Base-by-base conservation (phyloP, 768 basidiomycete genomes). In the Pisolithus tinctorius region DNA sequence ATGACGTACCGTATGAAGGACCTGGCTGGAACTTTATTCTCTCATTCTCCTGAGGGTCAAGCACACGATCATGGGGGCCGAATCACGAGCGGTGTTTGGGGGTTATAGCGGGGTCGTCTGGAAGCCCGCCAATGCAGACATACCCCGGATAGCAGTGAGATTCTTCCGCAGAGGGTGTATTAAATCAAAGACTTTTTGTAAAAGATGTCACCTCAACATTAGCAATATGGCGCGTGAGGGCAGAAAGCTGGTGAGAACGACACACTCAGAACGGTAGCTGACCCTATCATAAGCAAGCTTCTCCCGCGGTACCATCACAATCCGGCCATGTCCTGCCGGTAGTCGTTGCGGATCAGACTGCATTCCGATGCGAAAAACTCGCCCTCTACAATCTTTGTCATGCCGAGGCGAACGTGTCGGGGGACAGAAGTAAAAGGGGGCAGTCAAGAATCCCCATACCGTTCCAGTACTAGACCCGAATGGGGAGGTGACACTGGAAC, bases 401-500 rank as follows among this genome's bases (percentile, higher is more conserved):
- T 98, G 27, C 96, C 79, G 81, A 99, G 98, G 50, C 82, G 79
- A 52, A 97, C 87, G 58, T 91, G 90, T 7, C 93, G 90, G 0
- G n/a, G 89, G 88, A 2, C 77, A 74, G 20, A 20, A 20, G 70
- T 99, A 99, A 71, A 99, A 88, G 5, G 96, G 96, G 8, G 87
- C 93, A 93, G 64, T 98, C 96, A 49, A 98, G 78, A 7, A 99
- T 74, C 31, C 94, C 94, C 58, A 98, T 86, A 16, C 96, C 96
- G 65, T 98, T 99, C 96, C 96, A 98, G 70, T 96, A 99, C 71
- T 98, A 94, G 26, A 98, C 92, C 65, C 98, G 96, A 17, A 98
- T 73, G 0, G 96, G 95, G 1, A 99, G 77, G 66, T 99, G 95
- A 39, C 79, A 74, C 66, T 91, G 89, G 81, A 94, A 99, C 29